These are phyloP conservation scores for Venturiaceae sp. DNA, from an alignment of 2,329 filamentous ascomycete genomes.

Conservation along the genomic window DNA sequence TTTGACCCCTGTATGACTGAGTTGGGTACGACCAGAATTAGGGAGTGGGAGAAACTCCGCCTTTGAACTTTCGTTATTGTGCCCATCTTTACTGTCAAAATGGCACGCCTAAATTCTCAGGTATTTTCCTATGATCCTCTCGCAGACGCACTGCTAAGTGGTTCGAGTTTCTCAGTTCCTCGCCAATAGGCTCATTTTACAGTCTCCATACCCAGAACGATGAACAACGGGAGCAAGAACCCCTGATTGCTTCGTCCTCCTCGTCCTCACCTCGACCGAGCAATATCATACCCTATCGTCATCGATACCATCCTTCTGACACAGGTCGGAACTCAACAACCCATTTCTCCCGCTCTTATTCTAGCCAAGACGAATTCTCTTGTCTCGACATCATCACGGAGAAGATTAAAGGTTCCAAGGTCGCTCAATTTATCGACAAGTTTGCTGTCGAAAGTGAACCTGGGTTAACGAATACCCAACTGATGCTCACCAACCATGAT, in stretches of 20 bases:
- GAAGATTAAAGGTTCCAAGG: conserved; percentile 26
- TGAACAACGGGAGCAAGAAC: background rate
- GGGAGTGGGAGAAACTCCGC: no score
- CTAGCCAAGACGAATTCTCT: background rate
- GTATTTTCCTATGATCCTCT: background rate
- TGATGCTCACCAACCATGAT: conserved; percentile 82
- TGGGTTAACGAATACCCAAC: conserved; percentile 65
- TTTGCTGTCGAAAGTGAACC: conserved; percentile 66
- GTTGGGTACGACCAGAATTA: no score
- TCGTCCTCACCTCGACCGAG: background rate
- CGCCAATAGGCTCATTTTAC: conserved; percentile 3
- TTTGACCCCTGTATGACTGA: background rate
- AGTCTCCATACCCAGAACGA: background rate
- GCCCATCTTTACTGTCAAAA: background rate
- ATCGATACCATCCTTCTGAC: background rate
- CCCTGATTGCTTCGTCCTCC: conserved; percentile 1
- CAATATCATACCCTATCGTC: background rate
- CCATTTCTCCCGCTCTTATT: background rate
- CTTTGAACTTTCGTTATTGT: no score
- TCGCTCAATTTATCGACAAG: conserved; percentile 39
- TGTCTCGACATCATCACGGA: conserved; percentile 23
- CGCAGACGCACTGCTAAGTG: background rate
- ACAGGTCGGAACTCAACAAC: background rate
- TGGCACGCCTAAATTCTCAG: background rate
- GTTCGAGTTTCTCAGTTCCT: conserved; percentile 1